phyloP scores from a whole-genome alignment of 306 rosid species.

The Calophaca sinica region DNA sequence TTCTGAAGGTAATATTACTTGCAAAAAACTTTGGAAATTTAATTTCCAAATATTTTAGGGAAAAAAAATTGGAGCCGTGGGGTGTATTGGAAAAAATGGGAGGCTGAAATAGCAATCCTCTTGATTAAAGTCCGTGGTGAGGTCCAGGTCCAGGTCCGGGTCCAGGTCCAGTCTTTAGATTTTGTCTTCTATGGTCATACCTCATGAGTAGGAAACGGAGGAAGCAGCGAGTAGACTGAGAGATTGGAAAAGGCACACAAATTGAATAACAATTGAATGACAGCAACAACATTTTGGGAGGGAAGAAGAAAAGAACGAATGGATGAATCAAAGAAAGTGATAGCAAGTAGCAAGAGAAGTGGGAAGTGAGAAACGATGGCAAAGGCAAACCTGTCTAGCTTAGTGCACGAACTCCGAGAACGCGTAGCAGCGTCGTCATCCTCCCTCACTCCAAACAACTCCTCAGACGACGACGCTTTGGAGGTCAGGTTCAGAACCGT shows the following conservation, averaged over 20 bases:
- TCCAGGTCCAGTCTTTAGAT: no score
- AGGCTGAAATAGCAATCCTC: no score
- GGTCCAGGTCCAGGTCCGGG: no score
- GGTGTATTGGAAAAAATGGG: no score
- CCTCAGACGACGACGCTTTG: conserved; percentile 65
- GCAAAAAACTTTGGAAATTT: no score
- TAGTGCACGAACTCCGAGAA: conserved; percentile 84
- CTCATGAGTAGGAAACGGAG: no score
- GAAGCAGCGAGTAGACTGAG: no score
- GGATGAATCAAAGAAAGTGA: not conserved
- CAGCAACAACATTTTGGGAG: conserved; percentile 4
- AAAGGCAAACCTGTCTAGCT: conserved; percentile 71
- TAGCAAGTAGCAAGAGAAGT: not conserved
- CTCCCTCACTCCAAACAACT: conserved; percentile 48
- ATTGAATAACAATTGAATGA: not conserved
- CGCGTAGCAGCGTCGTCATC: conserved; percentile 77
- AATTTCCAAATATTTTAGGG: no score
- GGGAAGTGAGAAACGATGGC: conserved; percentile 46
- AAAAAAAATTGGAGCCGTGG: no score
- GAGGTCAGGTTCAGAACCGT: conserved; percentile 79
- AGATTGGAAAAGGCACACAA: not conserved
- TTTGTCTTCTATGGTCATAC: no score
- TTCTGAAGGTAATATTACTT: no score
- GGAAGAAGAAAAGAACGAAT: not conserved
- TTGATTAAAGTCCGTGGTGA: no score